These are phyloP conservation scores for Xerocomus minutiporus DNA, from an alignment of 1,284 basidiomycete species.

Conservation along the genomic window DNA sequence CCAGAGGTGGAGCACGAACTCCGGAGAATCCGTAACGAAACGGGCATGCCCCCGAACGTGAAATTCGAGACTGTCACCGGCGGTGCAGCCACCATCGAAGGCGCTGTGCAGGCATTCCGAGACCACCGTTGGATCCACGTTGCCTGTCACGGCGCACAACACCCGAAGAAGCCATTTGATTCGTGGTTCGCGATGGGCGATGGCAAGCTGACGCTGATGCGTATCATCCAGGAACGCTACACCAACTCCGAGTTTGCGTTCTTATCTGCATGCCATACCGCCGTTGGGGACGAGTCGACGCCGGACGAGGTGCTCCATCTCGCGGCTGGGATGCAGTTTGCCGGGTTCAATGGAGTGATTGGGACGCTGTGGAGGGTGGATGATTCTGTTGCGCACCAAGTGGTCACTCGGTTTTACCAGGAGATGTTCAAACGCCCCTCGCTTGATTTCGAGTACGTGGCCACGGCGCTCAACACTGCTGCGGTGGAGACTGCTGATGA, in stretches of 20 bases:
- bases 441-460: not conserved
- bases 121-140: too few relatives aligned
- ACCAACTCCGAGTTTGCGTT: not conserved
- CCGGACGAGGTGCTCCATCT: not conserved
- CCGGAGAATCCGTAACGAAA: not conserved
- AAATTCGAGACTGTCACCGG: too few relatives aligned
- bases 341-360: not conserved
- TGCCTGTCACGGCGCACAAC: too few relatives aligned
- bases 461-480: not conserved
- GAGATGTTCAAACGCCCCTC: not conserved
- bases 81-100: too few relatives aligned
- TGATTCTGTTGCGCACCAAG: too few relatives aligned
- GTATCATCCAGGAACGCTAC: slow-evolving; percentile 2
- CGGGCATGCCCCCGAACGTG: not conserved
- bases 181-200: too few relatives aligned
- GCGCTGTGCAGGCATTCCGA: too few relatives aligned
- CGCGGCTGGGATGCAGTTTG: not conserved
- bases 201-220: not conserved
- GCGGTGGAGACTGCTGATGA: not conserved
- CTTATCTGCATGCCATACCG: not conserved
- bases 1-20: slow-evolving; percentile 1
- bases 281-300: not conserved
- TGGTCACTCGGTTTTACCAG: too few relatives aligned
- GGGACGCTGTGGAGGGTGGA: too few relatives aligned
- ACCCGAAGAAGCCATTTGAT: too few relatives aligned